Evolutionary conservation across 225 moss, liverwort and hornwort species (phyloP).

Genomic region (Marchantia paleacea): DNA sequence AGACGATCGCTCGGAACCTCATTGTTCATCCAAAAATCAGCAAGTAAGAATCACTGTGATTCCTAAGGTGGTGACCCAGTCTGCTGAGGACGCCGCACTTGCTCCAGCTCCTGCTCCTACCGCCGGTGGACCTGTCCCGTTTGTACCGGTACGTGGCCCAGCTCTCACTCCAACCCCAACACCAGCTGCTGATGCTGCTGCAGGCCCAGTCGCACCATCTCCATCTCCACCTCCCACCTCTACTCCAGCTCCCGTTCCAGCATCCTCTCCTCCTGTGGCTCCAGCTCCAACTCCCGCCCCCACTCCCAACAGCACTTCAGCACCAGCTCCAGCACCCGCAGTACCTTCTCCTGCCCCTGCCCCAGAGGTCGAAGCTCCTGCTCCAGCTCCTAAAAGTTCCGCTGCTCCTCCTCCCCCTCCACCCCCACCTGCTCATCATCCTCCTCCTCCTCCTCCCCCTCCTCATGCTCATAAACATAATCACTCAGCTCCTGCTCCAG

Average conservation of each 20-base stretch:
- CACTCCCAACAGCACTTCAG: background rate
- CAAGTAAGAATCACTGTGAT: too few relatives aligned
- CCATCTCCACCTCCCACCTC: background rate
- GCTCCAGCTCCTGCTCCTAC: background rate
- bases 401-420: background rate
- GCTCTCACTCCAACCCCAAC: background rate
- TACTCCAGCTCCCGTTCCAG: background rate
- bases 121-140: background rate
- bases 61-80: too few relatives aligned
- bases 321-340: background rate
- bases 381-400: background rate
- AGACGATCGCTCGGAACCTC: too few relatives aligned
- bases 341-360: background rate
- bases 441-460: background rate
- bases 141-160: background rate
- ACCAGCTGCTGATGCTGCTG: too few relatives aligned
- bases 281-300: background rate
- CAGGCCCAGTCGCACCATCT: background rate
- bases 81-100: background rate
- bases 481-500: background rate
- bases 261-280: background rate
- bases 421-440: background rate
- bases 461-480: background rate
- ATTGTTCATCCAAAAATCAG: too few relatives aligned
- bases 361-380: background rate